These are phyloP conservation scores for Botrytis cinerea DNA, from an alignment of 2,329 filamentous ascomycete species.

Conservation along the genomic window DNA sequence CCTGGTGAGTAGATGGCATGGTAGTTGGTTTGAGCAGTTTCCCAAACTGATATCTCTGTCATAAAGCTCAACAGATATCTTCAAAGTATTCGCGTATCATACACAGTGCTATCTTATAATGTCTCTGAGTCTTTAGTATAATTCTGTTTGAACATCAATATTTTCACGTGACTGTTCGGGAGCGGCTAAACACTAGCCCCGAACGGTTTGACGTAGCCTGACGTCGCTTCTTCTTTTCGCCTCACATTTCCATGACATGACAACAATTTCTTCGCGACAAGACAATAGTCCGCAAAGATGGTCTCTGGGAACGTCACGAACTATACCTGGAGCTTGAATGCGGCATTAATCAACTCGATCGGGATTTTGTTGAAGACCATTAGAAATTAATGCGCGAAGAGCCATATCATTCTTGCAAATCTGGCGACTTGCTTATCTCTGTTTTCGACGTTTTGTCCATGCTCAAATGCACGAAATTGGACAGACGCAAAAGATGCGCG, in stretches of 20 bases:
- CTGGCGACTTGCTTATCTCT: background rate
- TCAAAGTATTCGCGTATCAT: background rate
- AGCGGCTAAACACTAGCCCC: background rate
- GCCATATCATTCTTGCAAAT: background rate
- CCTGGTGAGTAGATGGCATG: background rate
- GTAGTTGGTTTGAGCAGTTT: background rate
- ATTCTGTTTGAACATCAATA: accelerated
- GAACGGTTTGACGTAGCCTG: background rate
- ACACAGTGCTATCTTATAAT: background rate
- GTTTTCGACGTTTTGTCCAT: background rate
- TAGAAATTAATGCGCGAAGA: background rate
- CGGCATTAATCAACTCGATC: background rate
- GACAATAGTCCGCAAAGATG: background rate
- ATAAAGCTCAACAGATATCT: accelerated
- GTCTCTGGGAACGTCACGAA: background rate
- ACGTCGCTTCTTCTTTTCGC: background rate
- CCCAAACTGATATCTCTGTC: accelerated
- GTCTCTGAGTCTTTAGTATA: background rate
- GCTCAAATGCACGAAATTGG: background rate
- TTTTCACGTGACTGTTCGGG: background rate
- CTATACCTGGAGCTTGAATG: background rate
- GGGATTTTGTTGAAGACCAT: background rate
- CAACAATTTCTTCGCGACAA: background rate
- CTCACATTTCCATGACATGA: background rate
- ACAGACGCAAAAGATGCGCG: background rate